Evolutionary conservation across 2,329 filamentous ascomycete genomes (phyloP), one percentile per base, ranked within the genome.

Genomic region (Fusarium anguioides): DNA sequence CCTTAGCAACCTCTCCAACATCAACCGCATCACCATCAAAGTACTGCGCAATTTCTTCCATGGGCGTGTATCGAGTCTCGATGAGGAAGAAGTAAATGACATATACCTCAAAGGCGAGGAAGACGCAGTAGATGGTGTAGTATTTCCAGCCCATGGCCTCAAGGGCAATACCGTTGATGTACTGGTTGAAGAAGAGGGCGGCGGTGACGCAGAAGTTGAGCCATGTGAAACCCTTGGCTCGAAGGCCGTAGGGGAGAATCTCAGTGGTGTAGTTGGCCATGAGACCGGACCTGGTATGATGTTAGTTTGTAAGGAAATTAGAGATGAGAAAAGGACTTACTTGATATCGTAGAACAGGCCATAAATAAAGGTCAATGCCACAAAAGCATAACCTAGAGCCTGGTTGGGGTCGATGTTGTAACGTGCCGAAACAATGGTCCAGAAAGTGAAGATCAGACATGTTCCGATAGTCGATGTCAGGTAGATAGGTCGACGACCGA

Each of bases 291-390:
- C 8, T 76, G 66, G 2, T 71, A 75, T 8, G 69, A 69, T 1
- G 14, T 60, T 20, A 60, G 15, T 5, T n/a, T 7, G 3, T 5
- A 4, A 2, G 2, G 1, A 9, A 18, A 3, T 12, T 1, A 8
- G 1, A n/a, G 7, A 12, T n/a, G 5, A 17, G 5, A 14, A 2
- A 12, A 2, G 4, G 8, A 20, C 54, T 60, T 10, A 52, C 57
- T 60, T 60, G 12, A 79, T 71, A 35, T 77, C 75, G 49, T 79
- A 80, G 47, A 74, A 75, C 9, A 73, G 72, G n/a, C 75, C 77
- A 55, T 76, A 81, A 21, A 80, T 72, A 26, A 81, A 81, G 1
- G 81, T 70, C 31, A 78, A 73, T 0, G 75, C 71, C 5, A 81
- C 73, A 3, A 80, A 76, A 0, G 72, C 68, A 40, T 62, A 45